Conservation (phyloP, 768 basidiomycete species). For the Cyclocybe aegerita region DNA sequence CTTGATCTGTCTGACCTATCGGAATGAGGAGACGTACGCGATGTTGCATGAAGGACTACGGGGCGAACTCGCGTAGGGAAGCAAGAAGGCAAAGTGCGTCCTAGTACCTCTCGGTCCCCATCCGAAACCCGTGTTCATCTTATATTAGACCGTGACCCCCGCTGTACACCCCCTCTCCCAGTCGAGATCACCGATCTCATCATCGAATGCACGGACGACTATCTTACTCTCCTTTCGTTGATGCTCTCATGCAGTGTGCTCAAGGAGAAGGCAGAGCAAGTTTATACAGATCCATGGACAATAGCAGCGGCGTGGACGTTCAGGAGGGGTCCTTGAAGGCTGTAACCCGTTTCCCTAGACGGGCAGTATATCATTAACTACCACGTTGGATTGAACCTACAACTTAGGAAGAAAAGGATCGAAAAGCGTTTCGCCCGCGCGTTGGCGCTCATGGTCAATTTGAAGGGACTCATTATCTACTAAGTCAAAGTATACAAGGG, state of each 20-base stretch:
- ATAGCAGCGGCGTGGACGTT: neutral
- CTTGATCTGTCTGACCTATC: too few relatives aligned
- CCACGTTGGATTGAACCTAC: neutral
- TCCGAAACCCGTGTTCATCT: too few relatives aligned
- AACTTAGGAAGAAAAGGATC: neutral
- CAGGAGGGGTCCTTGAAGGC: slow-evolving; percentile 1
- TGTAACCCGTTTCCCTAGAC: neutral
- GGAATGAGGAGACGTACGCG: too few relatives aligned
- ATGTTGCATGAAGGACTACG: too few relatives aligned
- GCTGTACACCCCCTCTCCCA: too few relatives aligned
- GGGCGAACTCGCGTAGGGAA: too few relatives aligned
- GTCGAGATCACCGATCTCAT: slow-evolving; percentile 1
- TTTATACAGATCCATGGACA: slow-evolving; percentile 1
- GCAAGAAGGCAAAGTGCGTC: too few relatives aligned
- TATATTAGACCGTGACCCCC: too few relatives aligned
- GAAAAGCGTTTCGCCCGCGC: neutral
- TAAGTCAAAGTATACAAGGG: neutral
- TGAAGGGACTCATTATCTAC: neutral
- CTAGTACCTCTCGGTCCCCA: too few relatives aligned
- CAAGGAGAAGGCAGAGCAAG: neutral
- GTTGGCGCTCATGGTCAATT: neutral
- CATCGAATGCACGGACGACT: slow-evolving; percentile 1
- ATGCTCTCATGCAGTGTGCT: neutral
- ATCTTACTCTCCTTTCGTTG: neutral
- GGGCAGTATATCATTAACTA: neutral